Percentiles rank a stretch among this genome's conserved stretches.
These are phyloP conservation scores for Trametes pubescens DNA, from an alignment of 1,284 basidiomycete species.

Conservation along the genomic window DNA sequence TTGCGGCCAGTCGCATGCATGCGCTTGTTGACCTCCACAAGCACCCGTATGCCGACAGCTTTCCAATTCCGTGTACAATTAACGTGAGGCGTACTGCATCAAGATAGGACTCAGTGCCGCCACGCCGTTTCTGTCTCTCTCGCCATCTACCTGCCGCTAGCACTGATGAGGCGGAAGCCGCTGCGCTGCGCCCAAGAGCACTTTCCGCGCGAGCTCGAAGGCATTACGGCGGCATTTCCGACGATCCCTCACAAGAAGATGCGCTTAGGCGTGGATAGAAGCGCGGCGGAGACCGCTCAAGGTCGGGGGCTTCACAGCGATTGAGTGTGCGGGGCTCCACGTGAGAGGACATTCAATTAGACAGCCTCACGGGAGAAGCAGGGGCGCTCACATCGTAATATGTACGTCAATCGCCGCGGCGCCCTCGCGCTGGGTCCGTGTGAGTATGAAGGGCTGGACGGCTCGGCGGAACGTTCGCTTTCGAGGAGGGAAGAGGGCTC, in stretches of 20 bases:
- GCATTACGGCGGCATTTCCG: not conserved
- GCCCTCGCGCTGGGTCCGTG: not conserved
- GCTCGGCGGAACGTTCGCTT: not conserved
- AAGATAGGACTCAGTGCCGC: too few relatives aligned
- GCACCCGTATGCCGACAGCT: too few relatives aligned
- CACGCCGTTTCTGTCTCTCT: too few relatives aligned
- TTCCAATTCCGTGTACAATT: too few relatives aligned
- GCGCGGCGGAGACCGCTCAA: too few relatives aligned
- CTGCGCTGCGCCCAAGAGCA: not conserved
- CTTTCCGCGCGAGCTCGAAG: not conserved
- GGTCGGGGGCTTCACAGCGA: not conserved
- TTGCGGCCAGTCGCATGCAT: too few relatives aligned
- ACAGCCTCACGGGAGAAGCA: conserved; percentile 7
- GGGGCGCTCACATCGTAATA: not conserved
- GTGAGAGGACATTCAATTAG: not conserved
- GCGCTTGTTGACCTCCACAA: too few relatives aligned
- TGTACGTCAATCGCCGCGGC: not conserved
- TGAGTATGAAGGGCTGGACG: not conserved
- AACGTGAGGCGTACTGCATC: not conserved
- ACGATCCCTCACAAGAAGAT: not conserved
- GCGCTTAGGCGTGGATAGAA: not conserved
- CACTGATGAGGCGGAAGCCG: not conserved
- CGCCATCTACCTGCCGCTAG: too few relatives aligned
- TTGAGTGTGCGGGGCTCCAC: not conserved
- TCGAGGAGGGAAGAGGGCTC: not conserved